A percentile compares a stretch with the other conserved stretches of the same genome.
Evolutionary conservation across 257 asterid genomes (phyloP).

Genomic region (Solanum tarijense): DNA sequence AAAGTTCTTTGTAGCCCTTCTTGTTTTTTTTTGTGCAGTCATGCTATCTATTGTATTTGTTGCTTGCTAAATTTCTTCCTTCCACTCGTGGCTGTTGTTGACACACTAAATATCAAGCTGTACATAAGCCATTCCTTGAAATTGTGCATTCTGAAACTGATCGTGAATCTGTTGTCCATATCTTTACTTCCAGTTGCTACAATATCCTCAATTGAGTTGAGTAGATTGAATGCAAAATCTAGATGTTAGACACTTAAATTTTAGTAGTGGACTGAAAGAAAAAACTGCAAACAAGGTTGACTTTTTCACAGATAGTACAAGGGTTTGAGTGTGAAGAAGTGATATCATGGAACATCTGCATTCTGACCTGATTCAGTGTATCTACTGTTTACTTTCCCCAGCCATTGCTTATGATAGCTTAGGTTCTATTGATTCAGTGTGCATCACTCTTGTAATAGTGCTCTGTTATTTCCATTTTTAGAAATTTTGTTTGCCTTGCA

Average conservation of each 20-base stretch:
- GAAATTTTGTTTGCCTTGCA: not conserved
- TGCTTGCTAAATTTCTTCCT: not conserved
- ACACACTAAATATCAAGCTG: not conserved
- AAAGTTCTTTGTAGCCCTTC: not conserved
- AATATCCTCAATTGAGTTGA: not conserved
- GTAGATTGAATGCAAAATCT: not conserved
- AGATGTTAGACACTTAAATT: not conserved
- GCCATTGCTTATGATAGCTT: not conserved
- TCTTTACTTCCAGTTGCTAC: not conserved
- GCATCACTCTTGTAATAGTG: not conserved
- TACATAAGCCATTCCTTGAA: not conserved
- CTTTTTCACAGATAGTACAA: not conserved
- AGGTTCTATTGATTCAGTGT: not conserved
- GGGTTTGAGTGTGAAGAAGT: not conserved
- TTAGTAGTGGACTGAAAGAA: not conserved
- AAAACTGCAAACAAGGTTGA: not conserved
- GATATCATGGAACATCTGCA: not conserved
- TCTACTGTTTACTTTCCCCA: not conserved
- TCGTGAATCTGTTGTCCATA: not conserved
- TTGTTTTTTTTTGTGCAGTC: not conserved
- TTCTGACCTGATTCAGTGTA: not conserved
- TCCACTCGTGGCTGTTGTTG: not conserved
- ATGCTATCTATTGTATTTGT: not conserved
- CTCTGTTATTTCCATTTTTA: not conserved
- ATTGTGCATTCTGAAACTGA: not conserved